phyloP scores from a whole-genome alignment of 306 rosid genomes.

The Cicer bijugum region DNA sequence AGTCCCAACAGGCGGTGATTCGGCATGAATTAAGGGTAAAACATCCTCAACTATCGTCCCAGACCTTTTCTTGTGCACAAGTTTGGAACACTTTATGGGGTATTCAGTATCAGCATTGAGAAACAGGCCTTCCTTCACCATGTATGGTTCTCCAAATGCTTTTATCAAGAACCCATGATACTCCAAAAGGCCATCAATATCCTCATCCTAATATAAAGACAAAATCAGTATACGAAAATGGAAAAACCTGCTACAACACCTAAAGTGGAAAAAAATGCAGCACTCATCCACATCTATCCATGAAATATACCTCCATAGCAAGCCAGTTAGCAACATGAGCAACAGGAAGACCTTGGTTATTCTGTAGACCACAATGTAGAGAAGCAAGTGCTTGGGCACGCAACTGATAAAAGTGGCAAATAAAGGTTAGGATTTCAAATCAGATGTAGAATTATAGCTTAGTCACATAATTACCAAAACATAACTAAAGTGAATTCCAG shows the following conservation, averaged over 20 bases:
- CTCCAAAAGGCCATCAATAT: constrained; percentile 71
- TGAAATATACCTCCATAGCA: constrained; percentile 83
- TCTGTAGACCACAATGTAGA: constrained; percentile 85
- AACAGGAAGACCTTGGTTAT: constrained; percentile 90
- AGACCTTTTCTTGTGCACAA: constrained; percentile 79
- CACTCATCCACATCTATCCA: constrained; percentile 40
- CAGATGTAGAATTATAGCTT: constrained; percentile 27
- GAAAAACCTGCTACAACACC: constrained; percentile 29
- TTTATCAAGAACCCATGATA: constrained; percentile 79
- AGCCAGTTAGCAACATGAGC: constrained; percentile 81
- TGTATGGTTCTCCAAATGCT: constrained; percentile 76
- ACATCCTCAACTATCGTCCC: constrained; percentile 63
- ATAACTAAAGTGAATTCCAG: constrained; percentile 37
- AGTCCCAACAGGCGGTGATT: constrained; percentile 49
- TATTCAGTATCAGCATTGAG: constrained; percentile 70
- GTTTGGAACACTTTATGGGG: constrained; percentile 85
- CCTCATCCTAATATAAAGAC: constrained; percentile 73
- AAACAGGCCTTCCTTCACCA: constrained; percentile 91
- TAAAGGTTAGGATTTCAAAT: constrained; percentile 34
- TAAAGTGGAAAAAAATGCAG: constrained; percentile 28
- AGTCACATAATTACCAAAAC: constrained; percentile 28
- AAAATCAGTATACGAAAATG: constrained; percentile 37
- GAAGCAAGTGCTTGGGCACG: constrained; percentile 97
- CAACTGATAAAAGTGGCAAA: constrained; percentile 61
- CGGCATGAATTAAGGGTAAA: constrained; percentile 49